Base-by-base conservation (phyloP, 768 basidiomycete species). In the Mycena pura region DNA sequence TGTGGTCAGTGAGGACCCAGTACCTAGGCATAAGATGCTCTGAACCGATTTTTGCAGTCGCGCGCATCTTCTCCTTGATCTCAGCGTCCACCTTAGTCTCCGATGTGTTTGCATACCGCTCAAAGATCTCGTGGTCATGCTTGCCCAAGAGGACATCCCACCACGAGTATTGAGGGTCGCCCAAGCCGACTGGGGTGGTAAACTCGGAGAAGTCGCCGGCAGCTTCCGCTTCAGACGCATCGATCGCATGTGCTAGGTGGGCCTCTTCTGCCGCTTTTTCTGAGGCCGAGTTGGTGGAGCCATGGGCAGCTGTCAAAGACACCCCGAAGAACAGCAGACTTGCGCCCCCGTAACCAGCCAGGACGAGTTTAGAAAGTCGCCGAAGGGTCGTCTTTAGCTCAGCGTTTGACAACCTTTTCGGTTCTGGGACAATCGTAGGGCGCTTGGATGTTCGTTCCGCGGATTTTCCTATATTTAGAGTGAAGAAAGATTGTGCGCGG, bases 1-100 rank as follows among this genome's bases (percentile, higher is more conserved):
- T 81, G 68, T 95, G 89, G 70, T 94, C 93, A 0, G 91, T 93
- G 19, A 95, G 79, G 4, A 93, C 88, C 92, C 93, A 94, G 71
- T 89, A 94, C 32, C 91, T 81, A 3, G 93, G 92, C 87, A 92
- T 90, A 62, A 87, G 80, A 61, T 85, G 82, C 64, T 89, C 87
- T 45, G 82, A 77, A 14, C 90, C 89, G 22, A 89, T 80, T 31
- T 87, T 84, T 8, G 88, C 88, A 6, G 84, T 86, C 8, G 84
- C 77, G 56, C 81, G 81, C 76, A 84, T 77, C 55, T 78, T 81
- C 27, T 73, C 77, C 63, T 76, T 74, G 53, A 76, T 74, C 59
- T 78, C 76, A 45, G 65, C 70, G 55, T 73, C 72, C 27, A 65
- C 72, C 52, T 67, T 70, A 38, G 72, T 65, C 27, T 68, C 69